A percentile compares a stretch with the other conserved stretches of the same genome.
These are phyloP conservation scores for Backusella parvicylindrica DNA, from an alignment of 192 early-diverging fungal species.

Conservation along the genomic window DNA sequence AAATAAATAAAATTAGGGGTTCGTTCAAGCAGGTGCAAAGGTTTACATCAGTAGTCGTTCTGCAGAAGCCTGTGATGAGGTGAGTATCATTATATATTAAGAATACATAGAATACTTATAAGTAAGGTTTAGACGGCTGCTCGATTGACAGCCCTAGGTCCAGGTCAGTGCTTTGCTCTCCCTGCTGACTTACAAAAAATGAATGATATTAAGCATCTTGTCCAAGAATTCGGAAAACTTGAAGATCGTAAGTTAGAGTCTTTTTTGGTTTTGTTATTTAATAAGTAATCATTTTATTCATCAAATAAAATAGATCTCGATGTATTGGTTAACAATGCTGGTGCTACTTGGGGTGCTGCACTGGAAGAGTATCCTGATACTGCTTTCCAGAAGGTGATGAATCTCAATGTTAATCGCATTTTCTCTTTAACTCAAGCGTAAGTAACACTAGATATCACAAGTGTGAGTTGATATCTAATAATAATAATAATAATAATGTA, in stretches of 20 bases:
- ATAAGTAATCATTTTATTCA: too few relatives aligned
- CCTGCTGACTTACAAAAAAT: slow-evolving; percentile 65
- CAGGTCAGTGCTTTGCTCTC: slow-evolving; percentile 67
- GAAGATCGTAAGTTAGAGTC: slow-evolving; percentile 52
- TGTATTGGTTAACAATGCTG: slow-evolving; percentile 85
- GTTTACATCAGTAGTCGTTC: slow-evolving; percentile 93
- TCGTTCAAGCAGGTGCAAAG: slow-evolving; percentile 83
- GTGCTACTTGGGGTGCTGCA: slow-evolving; percentile 49
- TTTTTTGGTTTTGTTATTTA: too few relatives aligned
- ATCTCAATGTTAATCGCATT: slow-evolving; percentile 78
- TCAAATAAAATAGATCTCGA: slow-evolving; percentile 54
- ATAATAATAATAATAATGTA: slow-evolving; percentile 17
- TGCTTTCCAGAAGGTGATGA: slow-evolving; percentile 74
- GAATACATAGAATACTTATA: neutral
- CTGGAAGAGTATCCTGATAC: slow-evolving; percentile 57
- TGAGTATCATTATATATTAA: neutral
- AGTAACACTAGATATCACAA: slow-evolving; percentile 2
- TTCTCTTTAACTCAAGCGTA: slow-evolving; percentile 72
- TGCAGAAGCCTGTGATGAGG: slow-evolving; percentile 52
- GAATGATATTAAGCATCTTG: slow-evolving; percentile 56
- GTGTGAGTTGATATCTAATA: neutral
- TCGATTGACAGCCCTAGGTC: slow-evolving; percentile 58
- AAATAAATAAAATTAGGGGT: slow-evolving; percentile 39
- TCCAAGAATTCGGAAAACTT: slow-evolving; percentile 45
- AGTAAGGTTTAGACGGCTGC: slow-evolving; percentile 38